Percentiles rank a stretch among this genome's conserved stretches.
phyloP scores from a whole-genome alignment of 2,329 filamentous ascomycete genomes.

The Sclerotinia minor region DNA sequence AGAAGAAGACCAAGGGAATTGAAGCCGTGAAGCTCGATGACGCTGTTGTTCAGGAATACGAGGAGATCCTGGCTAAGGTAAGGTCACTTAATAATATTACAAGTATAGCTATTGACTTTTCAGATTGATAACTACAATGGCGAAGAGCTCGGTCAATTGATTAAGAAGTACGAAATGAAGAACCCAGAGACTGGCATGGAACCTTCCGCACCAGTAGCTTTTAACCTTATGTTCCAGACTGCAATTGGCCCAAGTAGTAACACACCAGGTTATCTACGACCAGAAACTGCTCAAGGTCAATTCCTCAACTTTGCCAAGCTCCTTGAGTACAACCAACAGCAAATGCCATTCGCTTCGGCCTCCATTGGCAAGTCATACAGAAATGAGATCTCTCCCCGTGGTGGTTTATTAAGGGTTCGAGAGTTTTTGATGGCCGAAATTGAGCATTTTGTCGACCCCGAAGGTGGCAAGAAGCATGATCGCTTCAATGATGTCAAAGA shows the following conservation, averaged over 20 bases:
- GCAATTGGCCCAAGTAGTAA: constrained; percentile 91
- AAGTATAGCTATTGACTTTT: constrained; percentile 26
- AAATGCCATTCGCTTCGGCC: constrained; percentile 96
- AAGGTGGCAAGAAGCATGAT: constrained; percentile 89
- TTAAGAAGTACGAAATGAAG: constrained; percentile 86
- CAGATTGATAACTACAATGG: constrained; percentile 93
- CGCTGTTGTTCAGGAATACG: constrained; percentile 81
- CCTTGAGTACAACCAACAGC: constrained; percentile 90
- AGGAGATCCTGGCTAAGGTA: constrained; percentile 78
- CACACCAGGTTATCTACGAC: constrained; percentile 79
- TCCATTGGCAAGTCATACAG: constrained; percentile 98
- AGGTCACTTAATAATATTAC: constrained; percentile 5
- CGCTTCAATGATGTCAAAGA: constrained; percentile 85
- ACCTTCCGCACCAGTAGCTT: constrained; percentile 78
- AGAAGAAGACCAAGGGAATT: constrained; percentile 79
- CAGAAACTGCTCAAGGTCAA: constrained; percentile 96
- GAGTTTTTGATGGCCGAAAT: constrained; percentile 99
- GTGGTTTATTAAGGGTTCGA: constrained; percentile 87
- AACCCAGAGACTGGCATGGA: constrained; percentile 79
- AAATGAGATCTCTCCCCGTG: constrained; percentile 93
- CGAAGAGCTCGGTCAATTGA: constrained; percentile 79
- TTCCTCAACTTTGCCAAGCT: constrained; percentile 97
- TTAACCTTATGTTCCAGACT: constrained; percentile 99
- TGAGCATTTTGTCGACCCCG: constrained; percentile 95
- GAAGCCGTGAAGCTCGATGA: constrained; percentile 86